Percentiles rank a stretch among this genome's conserved stretches.
Conservation (phyloP, 345 rosid genomes). For the Salix purpurea region DNA sequence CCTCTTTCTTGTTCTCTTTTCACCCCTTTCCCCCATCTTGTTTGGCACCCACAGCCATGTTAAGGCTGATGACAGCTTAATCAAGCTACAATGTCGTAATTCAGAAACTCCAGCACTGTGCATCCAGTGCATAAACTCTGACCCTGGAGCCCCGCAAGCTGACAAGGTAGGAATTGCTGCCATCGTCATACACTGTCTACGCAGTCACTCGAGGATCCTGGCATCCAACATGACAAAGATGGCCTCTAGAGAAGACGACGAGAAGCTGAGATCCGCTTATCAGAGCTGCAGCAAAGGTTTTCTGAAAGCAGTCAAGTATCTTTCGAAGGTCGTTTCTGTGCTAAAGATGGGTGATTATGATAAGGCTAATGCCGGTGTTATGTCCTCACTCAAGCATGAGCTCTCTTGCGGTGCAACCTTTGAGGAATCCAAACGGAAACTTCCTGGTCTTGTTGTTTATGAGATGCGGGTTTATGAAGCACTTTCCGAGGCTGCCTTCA, state of each 20-base stretch:
- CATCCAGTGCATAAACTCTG: constrained; percentile 25
- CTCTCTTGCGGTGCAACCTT: neutral
- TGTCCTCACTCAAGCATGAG: neutral
- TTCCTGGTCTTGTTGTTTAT: neutral
- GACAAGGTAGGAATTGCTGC: constrained; percentile 14
- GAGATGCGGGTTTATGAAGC: constrained; percentile 16
- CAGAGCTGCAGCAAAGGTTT: constrained; percentile 4
- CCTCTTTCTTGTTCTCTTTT: neutral
- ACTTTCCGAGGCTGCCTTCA: constrained; percentile 22
- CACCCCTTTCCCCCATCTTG: neutral
- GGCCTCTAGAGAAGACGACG: neutral
- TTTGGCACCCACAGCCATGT: neutral
- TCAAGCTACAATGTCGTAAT: constrained; percentile 12
- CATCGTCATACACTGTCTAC: constrained; percentile 15
- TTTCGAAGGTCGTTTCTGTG: neutral
- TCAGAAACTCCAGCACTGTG: constrained; percentile 18
- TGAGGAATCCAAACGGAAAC: neutral
- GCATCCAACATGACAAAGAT: constrained; percentile 5
- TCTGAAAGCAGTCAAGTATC: neutral
- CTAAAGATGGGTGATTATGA: constrained; percentile 23
- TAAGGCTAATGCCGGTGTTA: neutral
- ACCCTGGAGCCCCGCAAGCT: constrained; percentile 3
- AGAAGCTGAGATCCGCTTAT: neutral
- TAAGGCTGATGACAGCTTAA: constrained; percentile 10
- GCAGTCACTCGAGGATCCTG: neutral